phyloP scores from a whole-genome alignment of 768 basidiomycete genomes.

The Mycena filopes region DNA sequence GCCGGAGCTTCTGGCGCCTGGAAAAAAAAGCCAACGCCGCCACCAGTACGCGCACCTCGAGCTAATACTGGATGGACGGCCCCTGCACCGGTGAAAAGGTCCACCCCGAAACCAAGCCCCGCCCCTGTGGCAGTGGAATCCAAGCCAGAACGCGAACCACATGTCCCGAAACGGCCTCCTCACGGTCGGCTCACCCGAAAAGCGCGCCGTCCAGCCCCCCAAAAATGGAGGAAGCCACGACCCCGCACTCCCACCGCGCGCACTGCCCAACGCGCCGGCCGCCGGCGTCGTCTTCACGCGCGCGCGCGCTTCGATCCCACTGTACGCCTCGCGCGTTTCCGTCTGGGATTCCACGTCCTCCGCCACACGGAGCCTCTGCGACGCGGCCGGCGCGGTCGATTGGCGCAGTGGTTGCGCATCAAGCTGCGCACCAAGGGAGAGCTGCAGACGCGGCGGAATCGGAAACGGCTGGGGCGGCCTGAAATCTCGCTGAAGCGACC shows the following conservation, averaged over 20 bases:
- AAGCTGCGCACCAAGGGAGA: conserved; percentile 23
- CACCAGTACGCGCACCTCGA: neutral
- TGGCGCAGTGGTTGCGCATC: conserved; percentile 11
- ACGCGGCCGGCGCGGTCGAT: conserved; percentile 19
- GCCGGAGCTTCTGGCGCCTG: conserved; percentile 7
- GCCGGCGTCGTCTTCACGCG: conserved; percentile 1
- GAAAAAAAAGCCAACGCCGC: conserved; percentile 9
- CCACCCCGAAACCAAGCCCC: neutral
- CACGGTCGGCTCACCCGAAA: conserved; percentile 30
- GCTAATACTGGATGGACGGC: too few species aligned
- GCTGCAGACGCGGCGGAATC: conserved; percentile 45
- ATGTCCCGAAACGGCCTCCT: conserved; percentile 17
- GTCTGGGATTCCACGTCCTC: conserved; percentile 30
- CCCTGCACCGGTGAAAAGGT: too few species aligned
- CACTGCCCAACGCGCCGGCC: conserved; percentile 3
- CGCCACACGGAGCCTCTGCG: conserved; percentile 16
- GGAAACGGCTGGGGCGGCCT: conserved; percentile 53
- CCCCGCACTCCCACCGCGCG: conserved; percentile 10
- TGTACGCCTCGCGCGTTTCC: conserved; percentile 22
- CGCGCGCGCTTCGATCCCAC: neutral
- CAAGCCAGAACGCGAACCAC: conserved; percentile 18
- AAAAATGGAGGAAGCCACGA: conserved; percentile 24
- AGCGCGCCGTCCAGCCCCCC: conserved; percentile 19
- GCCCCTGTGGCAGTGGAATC: neutral
- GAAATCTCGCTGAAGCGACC: conserved; percentile 62